Base-by-base conservation (phyloP, 2,329 filamentous ascomycete genomes). In the Grosmannia clavigera region DNA sequence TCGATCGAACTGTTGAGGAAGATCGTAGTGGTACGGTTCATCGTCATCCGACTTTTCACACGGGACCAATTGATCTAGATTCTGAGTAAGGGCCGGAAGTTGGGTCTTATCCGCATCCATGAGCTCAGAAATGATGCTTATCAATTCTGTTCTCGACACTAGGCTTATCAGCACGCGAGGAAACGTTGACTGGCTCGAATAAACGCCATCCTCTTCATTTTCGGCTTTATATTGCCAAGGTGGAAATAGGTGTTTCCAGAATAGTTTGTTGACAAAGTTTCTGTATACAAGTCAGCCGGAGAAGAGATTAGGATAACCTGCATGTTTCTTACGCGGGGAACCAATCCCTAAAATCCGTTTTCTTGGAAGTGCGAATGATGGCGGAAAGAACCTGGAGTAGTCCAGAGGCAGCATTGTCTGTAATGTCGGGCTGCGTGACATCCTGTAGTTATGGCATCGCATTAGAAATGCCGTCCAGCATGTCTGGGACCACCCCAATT, bases 161-260 rank as follows among this genome's bases (percentile, higher is more conserved):
- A 72, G 70, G 61, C 83, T 77, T 56, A 89, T 73, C 5, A 82
- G 66, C 31, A 76, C 72, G 10, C 53, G 71, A 25, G 68, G 75
- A 61, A 71, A 73, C 55, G 62, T 50, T n/a, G 31, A 16, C 14
- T 40, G 64, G 64, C 35, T 57, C 31, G 27, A 29, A 14, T 35
- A 54, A 6, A 43, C 16, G 1, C 43, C 52, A 3, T 58, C n/a
- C 3, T 25, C 53, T 29, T 52, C 52, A 52, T 62, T 70, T 33
- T 66, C 68, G 61, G 59, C 67, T 63, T 35, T 62, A 16, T 64
- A 64, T 31, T 63, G 69, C 64, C 71, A 70, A 1, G 78, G 75
- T 0, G 87, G 86, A 65, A 90, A 90, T 0, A 91, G 73, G 66
- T 87, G 85, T 60, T 75, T 80, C 67, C 78, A 81, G 65, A 90